Percentiles rank a stretch among this genome's conserved stretches.
Conservation (phyloP, 2,329 filamentous ascomycete genomes). For the Sporothrix mexicana region DNA sequence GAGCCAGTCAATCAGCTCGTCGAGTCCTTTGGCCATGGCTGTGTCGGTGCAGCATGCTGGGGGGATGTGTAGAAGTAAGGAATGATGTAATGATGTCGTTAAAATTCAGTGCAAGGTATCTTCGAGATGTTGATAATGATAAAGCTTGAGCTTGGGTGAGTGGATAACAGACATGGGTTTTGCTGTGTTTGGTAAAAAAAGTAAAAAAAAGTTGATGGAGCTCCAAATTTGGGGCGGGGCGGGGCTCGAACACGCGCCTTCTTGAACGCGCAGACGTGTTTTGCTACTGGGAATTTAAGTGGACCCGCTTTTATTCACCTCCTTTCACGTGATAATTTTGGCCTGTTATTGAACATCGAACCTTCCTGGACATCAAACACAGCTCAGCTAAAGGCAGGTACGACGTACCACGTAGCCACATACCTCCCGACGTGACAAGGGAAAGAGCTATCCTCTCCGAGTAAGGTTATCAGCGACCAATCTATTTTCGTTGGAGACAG, state of each 20-base stretch:
- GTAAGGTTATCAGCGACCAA: background rate
- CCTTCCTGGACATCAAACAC: background rate
- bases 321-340: background rate
- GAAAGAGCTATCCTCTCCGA: background rate
- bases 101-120: too few species aligned
- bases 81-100: background rate
- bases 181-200: constrained; percentile 8
- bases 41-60: constrained; percentile 26
- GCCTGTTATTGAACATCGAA: too few species aligned
- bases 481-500: background rate
- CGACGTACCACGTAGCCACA: too few species aligned
- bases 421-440: background rate
- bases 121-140: background rate
- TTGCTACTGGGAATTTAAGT: background rate
- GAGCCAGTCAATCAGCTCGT: constrained; percentile 53
- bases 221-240: constrained; percentile 29
- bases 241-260: constrained; percentile 38
- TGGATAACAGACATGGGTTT: background rate
- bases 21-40: constrained; percentile 49
- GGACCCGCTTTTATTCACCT: background rate
- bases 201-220: constrained; percentile 22
- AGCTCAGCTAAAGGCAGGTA: too few species aligned
- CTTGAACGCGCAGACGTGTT: constrained; percentile 26
- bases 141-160: background rate
- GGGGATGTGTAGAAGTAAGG: background rate